Base-by-base conservation (phyloP, 306 rosid genomes). In the Quercus berberidifolia region DNA sequence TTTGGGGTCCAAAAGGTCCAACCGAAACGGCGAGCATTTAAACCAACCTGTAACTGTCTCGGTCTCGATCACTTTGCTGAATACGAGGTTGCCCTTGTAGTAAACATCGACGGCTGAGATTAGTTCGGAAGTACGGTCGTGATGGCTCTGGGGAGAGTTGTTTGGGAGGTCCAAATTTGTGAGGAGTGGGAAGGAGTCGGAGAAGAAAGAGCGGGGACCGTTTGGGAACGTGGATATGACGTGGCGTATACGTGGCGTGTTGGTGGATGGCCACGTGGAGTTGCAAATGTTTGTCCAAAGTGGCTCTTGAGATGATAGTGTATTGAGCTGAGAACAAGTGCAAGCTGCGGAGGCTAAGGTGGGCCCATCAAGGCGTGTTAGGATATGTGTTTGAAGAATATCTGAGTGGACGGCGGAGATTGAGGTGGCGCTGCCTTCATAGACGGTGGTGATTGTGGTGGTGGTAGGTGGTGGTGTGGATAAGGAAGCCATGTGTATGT, bases 191-290 rank as follows among this genome's bases (percentile, higher is more conserved):
- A 83, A 87, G 13, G 87, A 86, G 68, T 89, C 87, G 71, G 90
- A 83, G 85, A 91, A 93, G 90, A 93, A 91, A 55, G 92, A 86
- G 73, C 88, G 85, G 64, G 83, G 74, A 15, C 87, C 92, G 58
- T 69, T 31, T 6, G 93, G 89, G 77, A 91, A 85, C 7, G 76
- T 57, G 23, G 86, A 78, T 70, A 90, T 92, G 86, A 86, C 64
- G 4, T 85, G 82, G 51, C 41, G 55, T 33, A 91, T 79, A 28
- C 88, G 88, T 69, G 90, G 91, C 38, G 87, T 2, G 20, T 21
- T 21, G 11, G 91, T 93, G 75, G 97, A 93, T 0, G 96, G 97
- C 98, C 98, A 93, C 70, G 86, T 91, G 77, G 87, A 82, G 51
- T 67, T 74, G 79, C 97, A 93, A 51, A 86, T 71, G n/a, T 78